phyloP scores from a whole-genome alignment of 1,284 basidiomycete species.

The Bjerkandera adusta region DNA sequence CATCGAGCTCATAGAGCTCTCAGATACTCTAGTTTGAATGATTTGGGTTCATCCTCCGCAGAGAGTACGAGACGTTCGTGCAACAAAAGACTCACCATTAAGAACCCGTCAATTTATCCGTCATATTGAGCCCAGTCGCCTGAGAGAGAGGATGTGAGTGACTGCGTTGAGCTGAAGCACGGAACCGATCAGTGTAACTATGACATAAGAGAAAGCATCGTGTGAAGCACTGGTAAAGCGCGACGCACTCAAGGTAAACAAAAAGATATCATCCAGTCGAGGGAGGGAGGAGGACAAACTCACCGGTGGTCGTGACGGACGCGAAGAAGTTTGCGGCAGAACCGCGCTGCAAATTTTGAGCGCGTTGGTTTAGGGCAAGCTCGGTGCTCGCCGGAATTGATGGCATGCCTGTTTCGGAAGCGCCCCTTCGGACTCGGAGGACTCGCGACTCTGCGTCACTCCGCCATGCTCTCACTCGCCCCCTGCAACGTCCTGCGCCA shows the following conservation, averaged over 20 bases:
- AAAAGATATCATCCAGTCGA: constrained; percentile 57
- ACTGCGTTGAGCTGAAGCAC: constrained; percentile 7
- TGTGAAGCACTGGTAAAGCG: constrained; percentile 46
- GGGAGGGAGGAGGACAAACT: constrained; percentile 16
- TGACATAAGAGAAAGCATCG: constrained; percentile 67
- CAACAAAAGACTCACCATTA: constrained; percentile 11
- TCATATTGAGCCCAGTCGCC: not conserved
- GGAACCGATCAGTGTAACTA: constrained; percentile 84
- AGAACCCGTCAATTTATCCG: no score
- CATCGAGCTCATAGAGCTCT: constrained; percentile 60
- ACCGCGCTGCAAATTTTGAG: constrained; percentile 15
- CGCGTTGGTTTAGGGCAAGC: constrained; percentile 17
- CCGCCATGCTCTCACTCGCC: not conserved
- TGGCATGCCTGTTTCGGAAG: constrained; percentile 1
- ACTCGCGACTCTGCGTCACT: not conserved
- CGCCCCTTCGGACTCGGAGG: not conserved
- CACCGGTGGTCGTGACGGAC: constrained; percentile 17
- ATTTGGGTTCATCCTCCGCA: constrained; percentile 55
- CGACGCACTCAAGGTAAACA: constrained; percentile 46
- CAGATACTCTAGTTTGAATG: constrained; percentile 91
- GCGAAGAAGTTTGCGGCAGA: not conserved
- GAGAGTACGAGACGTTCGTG: constrained; percentile 14
- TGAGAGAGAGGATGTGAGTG: constrained; percentile 11
- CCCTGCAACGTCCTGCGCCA: no score
- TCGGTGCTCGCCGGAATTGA: constrained; percentile 10